phyloP scores from a whole-genome alignment of 23 red algal species.

The Gracilariopsis chorda region DNA sequence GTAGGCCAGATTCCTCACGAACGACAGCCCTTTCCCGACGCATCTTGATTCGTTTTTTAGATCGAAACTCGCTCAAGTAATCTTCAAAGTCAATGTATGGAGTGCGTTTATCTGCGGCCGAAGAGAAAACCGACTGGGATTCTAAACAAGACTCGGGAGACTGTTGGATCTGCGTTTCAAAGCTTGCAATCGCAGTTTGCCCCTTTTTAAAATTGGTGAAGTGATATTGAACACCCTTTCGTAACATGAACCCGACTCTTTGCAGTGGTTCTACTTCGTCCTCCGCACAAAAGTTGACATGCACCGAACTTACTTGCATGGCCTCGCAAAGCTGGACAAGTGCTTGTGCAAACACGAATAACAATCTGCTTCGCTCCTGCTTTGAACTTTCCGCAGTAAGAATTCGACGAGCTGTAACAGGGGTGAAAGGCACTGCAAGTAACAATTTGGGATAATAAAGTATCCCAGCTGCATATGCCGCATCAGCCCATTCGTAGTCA shows the following conservation, averaged over 20 bases:
- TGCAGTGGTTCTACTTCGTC: constrained; percentile 69
- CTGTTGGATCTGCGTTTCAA: not conserved
- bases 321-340: constrained; percentile 42
- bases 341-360: constrained; percentile 20
- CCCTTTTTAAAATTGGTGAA: constrained; percentile 63
- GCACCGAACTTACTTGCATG: constrained; percentile 60
- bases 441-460: constrained; percentile 92
- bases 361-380: not conserved
- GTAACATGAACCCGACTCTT: constrained; percentile 54
- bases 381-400: constrained; percentile 28
- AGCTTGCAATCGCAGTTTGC: not conserved
- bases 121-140: not conserved
- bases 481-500: constrained; percentile 81
- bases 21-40: constrained; percentile 73
- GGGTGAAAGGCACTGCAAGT: constrained; percentile 83
- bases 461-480: constrained; percentile 44
- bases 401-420: constrained; percentile 71
- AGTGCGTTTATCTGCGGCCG: not conserved
- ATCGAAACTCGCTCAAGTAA: constrained; percentile 71
- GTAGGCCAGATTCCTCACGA: constrained; percentile 62
- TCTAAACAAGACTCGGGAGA: not conserved
- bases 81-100: constrained; percentile 81
- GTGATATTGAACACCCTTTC: constrained; percentile 78
- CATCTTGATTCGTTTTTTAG: constrained; percentile 83
- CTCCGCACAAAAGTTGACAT: constrained; percentile 83